Evolutionary conservation across 2,329 filamentous ascomycete genomes (phyloP).

Genomic region (Fusarium sp.): DNA sequence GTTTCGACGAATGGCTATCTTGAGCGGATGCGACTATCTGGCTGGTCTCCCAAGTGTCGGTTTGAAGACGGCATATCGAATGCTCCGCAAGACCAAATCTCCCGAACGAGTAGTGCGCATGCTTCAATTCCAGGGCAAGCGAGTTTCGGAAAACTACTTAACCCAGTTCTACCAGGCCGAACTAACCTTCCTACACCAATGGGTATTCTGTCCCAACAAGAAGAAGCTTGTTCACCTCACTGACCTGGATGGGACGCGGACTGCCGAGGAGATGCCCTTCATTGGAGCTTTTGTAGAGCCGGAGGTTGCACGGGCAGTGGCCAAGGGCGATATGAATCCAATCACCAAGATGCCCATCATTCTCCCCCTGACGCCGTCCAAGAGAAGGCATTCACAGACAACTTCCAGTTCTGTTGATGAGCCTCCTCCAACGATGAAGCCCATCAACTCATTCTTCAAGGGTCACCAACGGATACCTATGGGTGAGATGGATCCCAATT

Average conservation of each 20-base stretch:
- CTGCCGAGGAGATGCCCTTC: conserved; percentile 76
- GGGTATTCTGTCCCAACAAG: conserved; percentile 84
- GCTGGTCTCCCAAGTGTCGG: conserved; percentile 83
- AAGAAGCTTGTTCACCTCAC: conserved; percentile 78
- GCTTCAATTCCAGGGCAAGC: conserved; percentile 88
- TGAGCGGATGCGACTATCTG: conserved; percentile 97
- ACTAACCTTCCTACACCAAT: conserved; percentile 90
- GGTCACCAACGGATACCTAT: conserved; percentile 61
- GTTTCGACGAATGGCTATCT: conserved; percentile 93
- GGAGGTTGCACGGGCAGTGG: conserved; percentile 74
- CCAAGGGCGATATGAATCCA: conserved; percentile 83
- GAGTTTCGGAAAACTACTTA: conserved; percentile 81
- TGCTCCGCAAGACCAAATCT: conserved; percentile 88
- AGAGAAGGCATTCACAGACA: conserved; percentile 53
- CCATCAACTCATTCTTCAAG: conserved; percentile 64
- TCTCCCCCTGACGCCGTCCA: conserved; percentile 53
- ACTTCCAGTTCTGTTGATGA: conserved; percentile 35
- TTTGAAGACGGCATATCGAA: conserved; percentile 89
- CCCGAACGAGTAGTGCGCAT: conserved; percentile 82
- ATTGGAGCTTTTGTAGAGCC: conserved; percentile 78
- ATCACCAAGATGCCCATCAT: conserved; percentile 77
- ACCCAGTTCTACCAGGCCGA: conserved; percentile 86
- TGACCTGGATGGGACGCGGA: conserved; percentile 66
- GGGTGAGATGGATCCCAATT: conserved; percentile 69
- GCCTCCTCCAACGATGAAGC: conserved; percentile 52